Evolutionary conservation across 1,284 basidiomycete genomes (phyloP), one percentile per base, ranked within the genome.

Genomic region (Fistulinella cinereoalba): DNA sequence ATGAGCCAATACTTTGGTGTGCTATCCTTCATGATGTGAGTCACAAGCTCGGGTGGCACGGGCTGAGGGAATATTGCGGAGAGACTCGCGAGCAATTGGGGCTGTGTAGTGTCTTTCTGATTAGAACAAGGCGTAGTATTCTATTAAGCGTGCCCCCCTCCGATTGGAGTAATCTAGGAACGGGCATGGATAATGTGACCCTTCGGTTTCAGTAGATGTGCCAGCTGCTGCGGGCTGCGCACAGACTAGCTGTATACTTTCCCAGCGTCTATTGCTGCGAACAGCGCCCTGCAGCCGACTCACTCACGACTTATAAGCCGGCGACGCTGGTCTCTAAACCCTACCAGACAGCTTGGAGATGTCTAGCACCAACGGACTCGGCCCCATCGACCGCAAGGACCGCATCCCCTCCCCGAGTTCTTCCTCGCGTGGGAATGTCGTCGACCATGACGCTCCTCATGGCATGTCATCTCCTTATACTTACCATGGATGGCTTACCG

Each of bases 391-490:
- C 57, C 68, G 62, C 62, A 83, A 83, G 64, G 71, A 73, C 47
- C 77, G 74, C 46, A 53, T 66, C 24, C 69, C 72, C 12, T 80
- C 78, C 38, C 71, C 74, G 3, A 56, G 52, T 11, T 68, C 70
- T 11, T 75, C 70, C 37, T n/a, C n/a, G n/a, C 70, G 68, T 51
- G 77, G 76, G 36, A 85, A 88, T 57, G 87, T 90, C 34, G 88
- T 89, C 10, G 88, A 91, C 64, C 87, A 88, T 60, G 59, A 79
- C 51, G 83, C 85, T 41, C 80, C 81, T 15, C 64, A 79, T 60
- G 87, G 86, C 86, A 57, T 57, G 77, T 62, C 12, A 34, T 41
- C 18, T 41, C 6, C 32, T 37, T 44, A 33, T 33, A 21, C 27
- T 41, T 13, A 16, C 12, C 1, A 45, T 45, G 37, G 24, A 44